Evolutionary conservation across 306 rosid species (phyloP).

Genomic region (Castanea sativa): DNA sequence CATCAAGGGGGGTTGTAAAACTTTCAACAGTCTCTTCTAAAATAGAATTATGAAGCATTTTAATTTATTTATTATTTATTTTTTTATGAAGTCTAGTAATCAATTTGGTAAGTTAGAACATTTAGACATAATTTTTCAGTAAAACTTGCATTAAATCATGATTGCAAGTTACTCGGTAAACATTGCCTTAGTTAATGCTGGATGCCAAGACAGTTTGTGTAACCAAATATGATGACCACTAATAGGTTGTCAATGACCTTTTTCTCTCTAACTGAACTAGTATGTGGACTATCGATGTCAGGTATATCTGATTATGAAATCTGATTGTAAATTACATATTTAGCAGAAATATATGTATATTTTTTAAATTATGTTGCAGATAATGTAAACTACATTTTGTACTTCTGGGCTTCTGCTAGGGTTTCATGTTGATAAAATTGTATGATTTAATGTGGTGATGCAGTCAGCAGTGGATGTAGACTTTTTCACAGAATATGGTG

Average conservation of each 20-base stretch:
- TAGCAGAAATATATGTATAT: not conserved
- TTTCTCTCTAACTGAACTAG: not conserved
- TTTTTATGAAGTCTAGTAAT: not conserved
- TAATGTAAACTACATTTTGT: not conserved
- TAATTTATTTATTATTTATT: not conserved
- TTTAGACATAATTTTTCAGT: not conserved
- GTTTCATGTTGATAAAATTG: slow-evolving; percentile 20
- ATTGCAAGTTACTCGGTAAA: not conserved
- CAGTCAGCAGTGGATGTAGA: slow-evolving; percentile 89
- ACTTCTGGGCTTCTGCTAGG: not conserved
- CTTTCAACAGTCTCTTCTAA: not conserved
- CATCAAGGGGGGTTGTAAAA: not conserved
- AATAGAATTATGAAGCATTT: not conserved
- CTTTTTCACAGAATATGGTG: slow-evolving; percentile 98
- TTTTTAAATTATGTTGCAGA: not conserved
- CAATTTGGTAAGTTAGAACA: not conserved
- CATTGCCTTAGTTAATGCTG: not conserved
- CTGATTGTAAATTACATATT: not conserved
- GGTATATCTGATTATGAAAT: not conserved
- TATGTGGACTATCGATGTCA: not conserved
- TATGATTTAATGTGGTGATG: slow-evolving; percentile 30
- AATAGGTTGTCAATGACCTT: not conserved
- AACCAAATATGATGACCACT: not conserved
- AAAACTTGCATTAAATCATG: not conserved
- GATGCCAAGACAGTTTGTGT: not conserved